These are phyloP conservation scores for Pisolithus albus DNA, from an alignment of 768 basidiomycete species.

Conservation along the genomic window DNA sequence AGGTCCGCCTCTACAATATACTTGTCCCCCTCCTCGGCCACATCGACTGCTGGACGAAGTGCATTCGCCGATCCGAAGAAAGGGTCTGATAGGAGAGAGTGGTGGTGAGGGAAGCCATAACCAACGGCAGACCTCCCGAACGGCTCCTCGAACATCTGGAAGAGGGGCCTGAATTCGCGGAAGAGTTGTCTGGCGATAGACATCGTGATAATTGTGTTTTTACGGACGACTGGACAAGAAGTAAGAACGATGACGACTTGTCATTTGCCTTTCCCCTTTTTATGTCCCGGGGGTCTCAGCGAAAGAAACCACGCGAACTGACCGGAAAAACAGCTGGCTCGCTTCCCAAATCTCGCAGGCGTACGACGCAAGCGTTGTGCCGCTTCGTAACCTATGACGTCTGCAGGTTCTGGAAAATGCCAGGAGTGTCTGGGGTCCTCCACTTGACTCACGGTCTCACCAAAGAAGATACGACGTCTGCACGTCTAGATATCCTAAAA, in stretches of 20 bases:
- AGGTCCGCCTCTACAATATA: conserved; percentile 73
- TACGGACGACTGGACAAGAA: not conserved
- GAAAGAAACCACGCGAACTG: not conserved
- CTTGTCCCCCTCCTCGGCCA: conserved; percentile 56
- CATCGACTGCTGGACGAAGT: conserved; percentile 55
- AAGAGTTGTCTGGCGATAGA: conserved; percentile 59
- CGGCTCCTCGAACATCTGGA: conserved; percentile 73
- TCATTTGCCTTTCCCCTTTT: not conserved
- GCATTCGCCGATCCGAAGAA: conserved; percentile 33
- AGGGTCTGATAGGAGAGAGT: conserved; percentile 43
- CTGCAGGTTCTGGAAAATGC: not conserved
- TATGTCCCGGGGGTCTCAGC: not conserved
- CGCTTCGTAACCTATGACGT: not conserved
- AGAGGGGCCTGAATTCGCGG: conserved; percentile 67
- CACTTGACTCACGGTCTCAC: not conserved
- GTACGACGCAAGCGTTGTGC: not conserved
- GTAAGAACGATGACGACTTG: not conserved
- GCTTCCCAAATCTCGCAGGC: not conserved
- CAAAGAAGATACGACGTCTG: not conserved
- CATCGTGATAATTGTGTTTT: conserved; percentile 33
- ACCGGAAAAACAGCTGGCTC: not conserved
- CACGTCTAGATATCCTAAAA: not conserved
- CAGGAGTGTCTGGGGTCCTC: not conserved
- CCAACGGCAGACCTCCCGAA: conserved; percentile 27
- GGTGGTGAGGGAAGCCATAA: conserved; percentile 23